phyloP scores from a whole-genome alignment of 495 filamentous ascomycete genomes.

The Apiosordaria backusii region DNA sequence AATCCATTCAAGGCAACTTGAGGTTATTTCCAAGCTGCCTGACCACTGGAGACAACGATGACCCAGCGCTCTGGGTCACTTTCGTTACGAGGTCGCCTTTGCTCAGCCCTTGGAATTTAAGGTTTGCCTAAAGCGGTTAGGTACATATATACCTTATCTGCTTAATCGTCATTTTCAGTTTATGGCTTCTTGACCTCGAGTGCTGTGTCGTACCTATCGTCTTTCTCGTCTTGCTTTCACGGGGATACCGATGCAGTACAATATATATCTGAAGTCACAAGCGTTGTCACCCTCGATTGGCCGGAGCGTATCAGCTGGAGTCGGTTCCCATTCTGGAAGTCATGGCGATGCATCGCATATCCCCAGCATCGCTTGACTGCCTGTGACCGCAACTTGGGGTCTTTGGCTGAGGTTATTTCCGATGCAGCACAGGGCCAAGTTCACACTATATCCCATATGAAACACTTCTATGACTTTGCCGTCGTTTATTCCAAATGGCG shows the following conservation, averaged over 20 bases:
- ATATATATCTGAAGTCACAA: background rate
- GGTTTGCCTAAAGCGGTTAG: constrained; percentile 1
- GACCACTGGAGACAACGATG: background rate
- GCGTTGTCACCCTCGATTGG: background rate
- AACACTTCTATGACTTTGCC: background rate
- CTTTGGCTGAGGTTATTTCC: background rate
- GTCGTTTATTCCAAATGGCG: background rate
- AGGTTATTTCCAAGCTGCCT: background rate
- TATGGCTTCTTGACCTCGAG: too few species aligned
- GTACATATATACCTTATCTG: background rate
- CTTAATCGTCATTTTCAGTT: too few species aligned
- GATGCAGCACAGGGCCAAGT: background rate
- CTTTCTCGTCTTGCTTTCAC: background rate
- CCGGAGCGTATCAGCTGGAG: background rate
- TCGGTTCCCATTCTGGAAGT: background rate
- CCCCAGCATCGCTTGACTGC: background rate
- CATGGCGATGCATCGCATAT: background rate
- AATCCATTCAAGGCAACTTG: background rate
- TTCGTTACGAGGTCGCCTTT: background rate
- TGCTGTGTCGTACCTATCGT: too few species aligned
- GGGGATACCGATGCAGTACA: background rate
- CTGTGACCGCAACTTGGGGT: constrained; percentile 2
- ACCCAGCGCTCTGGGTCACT: background rate
- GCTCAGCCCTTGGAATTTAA: constrained; percentile 10
- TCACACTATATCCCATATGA: background rate